phyloP scores from a whole-genome alignment of 306 rosid genomes.

The Trichosanthes cucumerina region DNA sequence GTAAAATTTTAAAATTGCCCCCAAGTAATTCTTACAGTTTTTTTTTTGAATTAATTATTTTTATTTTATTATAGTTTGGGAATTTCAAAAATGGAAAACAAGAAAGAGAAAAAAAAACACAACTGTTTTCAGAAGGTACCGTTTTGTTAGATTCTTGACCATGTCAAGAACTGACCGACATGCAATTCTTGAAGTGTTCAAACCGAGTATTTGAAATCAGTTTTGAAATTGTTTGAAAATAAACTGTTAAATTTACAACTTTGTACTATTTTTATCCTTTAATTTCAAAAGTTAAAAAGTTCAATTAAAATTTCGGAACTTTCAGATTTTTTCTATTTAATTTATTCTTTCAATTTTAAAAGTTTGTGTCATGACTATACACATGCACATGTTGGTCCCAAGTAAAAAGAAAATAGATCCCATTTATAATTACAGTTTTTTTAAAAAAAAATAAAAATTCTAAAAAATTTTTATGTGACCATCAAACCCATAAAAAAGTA shows the following conservation, averaged over 20 bases:
- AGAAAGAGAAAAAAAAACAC: neutral
- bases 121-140: neutral
- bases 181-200: neutral
- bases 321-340: no score
- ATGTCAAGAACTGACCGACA: neutral
- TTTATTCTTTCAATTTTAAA: no score
- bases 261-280: neutral
- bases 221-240: neutral
- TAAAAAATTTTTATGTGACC: no score
- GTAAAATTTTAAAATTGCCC: neutral
- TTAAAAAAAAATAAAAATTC: no score
- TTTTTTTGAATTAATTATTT: neutral
- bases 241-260: neutral
- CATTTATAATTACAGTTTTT: no score
- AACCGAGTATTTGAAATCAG: neutral
- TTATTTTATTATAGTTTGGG: neutral
- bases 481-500: no score
- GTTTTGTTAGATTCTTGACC: neutral
- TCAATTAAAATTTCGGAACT: no score
- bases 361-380: no score
- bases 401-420: no score
- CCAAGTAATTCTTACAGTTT: neutral
- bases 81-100: neutral
- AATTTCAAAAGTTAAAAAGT: no score
- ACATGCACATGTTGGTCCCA: no score